These are phyloP conservation scores for Novymonas esmeraldas DNA, from an alignment of 208 protist species.

Conservation along the genomic window DNA sequence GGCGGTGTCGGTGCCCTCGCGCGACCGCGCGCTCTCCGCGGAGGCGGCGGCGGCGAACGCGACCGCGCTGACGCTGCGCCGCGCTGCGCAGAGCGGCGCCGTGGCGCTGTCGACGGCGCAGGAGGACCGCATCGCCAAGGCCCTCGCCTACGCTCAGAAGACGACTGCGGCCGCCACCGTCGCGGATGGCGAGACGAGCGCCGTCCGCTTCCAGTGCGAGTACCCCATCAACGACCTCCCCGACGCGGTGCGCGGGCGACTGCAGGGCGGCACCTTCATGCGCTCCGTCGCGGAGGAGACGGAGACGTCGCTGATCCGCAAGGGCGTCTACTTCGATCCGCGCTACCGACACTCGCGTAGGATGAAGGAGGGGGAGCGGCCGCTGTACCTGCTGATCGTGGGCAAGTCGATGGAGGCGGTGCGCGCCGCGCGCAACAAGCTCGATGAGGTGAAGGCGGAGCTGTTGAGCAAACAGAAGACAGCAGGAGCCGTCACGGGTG, in stretches of 20 bases:
- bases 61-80: constrained; percentile 28
- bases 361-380: constrained; percentile 79
- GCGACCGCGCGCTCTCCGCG: constrained; percentile 3
- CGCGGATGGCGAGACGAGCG: constrained; percentile 25
- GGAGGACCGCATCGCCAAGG: constrained; percentile 64
- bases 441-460: constrained; percentile 72
- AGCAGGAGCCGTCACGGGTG: constrained; percentile 58
- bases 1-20: constrained; percentile 23
- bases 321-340: constrained; percentile 85
- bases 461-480: constrained; percentile 51
- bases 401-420: constrained; percentile 73
- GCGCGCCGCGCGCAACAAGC: constrained; percentile 55
- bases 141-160: constrained; percentile 76
- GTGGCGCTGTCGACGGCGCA: constrained; percentile 33
- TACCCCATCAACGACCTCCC: constrained; percentile 87
- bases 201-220: constrained; percentile 82
- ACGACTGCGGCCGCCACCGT: constrained; percentile 56
- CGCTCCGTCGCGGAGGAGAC: constrained; percentile 64
- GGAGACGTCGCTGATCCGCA: constrained; percentile 75
- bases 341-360: constrained; percentile 71
- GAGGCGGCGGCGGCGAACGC: constrained; percentile 25
- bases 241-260: constrained; percentile 53
- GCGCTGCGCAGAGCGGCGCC: constrained; percentile 4
- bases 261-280: constrained; percentile 69
- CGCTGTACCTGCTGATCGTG: constrained; percentile 82